These are phyloP conservation scores for Neoconidiobolus thromboides DNA, from an alignment of 371 early-diverging fungal genomes.

Conservation along the genomic window DNA sequence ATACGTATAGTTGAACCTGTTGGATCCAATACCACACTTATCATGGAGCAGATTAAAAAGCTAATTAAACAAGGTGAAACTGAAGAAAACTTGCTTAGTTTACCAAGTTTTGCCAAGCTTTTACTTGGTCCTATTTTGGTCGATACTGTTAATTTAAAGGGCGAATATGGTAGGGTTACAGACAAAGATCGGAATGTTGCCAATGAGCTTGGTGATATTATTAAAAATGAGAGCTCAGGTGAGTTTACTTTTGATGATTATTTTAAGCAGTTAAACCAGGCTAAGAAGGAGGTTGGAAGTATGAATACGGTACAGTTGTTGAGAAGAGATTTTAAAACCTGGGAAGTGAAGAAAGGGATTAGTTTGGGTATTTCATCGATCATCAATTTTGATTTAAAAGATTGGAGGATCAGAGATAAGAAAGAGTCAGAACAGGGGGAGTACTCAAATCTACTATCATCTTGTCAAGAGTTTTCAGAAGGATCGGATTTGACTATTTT, in stretches of 20 bases:
- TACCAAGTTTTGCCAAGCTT: constrained; percentile 6
- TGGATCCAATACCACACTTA: constrained; percentile 42
- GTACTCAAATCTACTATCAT: not conserved
- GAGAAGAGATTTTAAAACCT: constrained; percentile 1
- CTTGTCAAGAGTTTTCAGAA: not conserved
- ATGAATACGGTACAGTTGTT: not conserved
- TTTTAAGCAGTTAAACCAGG: not conserved
- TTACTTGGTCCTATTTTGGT: constrained; percentile 43
- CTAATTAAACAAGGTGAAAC: not conserved
- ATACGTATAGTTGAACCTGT: constrained; percentile 28
- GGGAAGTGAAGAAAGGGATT: not conserved
- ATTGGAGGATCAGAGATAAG: not conserved
- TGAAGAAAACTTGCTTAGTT: not conserved
- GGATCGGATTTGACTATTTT: not conserved
- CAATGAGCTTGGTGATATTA: constrained; percentile 9
- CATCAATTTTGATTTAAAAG: not conserved
- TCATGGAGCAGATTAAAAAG: constrained; percentile 17
- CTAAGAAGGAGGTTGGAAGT: not conserved
- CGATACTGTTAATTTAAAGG: constrained; percentile 42
- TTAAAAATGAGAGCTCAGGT: not conserved
- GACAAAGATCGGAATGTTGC: constrained; percentile 26
- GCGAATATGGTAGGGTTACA: constrained; percentile 27
- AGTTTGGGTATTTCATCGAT: constrained; percentile 1
- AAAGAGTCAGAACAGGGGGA: not conserved
- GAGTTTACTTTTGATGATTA: not conserved